Percentiles rank a stretch among this genome's conserved stretches.
These are phyloP conservation scores for Xylaria sp. DNA, from an alignment of 2,329 filamentous ascomycete species.

Conservation along the genomic window DNA sequence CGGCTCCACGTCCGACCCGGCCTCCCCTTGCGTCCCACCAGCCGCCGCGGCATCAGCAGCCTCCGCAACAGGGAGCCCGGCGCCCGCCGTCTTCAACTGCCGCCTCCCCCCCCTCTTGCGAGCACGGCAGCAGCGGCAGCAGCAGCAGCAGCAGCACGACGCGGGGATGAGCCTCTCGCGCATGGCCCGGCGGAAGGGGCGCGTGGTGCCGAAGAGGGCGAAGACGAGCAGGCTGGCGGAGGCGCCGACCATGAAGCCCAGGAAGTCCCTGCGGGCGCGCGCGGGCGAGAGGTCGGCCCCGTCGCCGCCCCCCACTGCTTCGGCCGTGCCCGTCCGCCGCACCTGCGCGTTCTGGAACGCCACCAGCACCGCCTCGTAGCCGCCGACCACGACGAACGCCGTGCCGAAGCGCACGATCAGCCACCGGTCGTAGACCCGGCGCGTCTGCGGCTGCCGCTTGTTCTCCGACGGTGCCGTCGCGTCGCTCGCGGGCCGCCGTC, in stretches of 20 bases:
- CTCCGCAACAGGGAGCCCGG: too few relatives aligned
- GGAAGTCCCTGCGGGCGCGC: slow-evolving; percentile 29
- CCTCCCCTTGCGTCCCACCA: too few relatives aligned
- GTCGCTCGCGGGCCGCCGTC: not conserved
- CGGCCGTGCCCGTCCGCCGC: not conserved
- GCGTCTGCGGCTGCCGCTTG: not conserved
- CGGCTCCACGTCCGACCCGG: too few relatives aligned
- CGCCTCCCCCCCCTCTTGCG: too few relatives aligned
- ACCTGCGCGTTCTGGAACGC: not conserved
- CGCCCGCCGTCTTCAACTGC: too few relatives aligned
- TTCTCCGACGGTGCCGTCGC: not conserved
- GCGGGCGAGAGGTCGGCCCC: slow-evolving; percentile 27
- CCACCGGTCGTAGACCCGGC: not conserved
- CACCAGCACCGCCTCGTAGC: not conserved
- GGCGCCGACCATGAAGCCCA: slow-evolving; percentile 25
- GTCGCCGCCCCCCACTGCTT: slow-evolving; percentile 13
- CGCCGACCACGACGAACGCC: not conserved
- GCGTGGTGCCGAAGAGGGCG: slow-evolving; percentile 7
- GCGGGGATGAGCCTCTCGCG: slow-evolving; percentile 3
- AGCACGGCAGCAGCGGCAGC: too few relatives aligned
- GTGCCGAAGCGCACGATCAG: not conserved
- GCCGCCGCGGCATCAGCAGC: too few relatives aligned
- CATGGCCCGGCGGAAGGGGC: slow-evolving; percentile 1
- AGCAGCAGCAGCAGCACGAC: not conserved
- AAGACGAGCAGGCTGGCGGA: slow-evolving; percentile 9